Evolutionary conservation across 352 stramenopile genomes (phyloP), one percentile per base, ranked within the genome.

Genomic region (Phytophthora megakarya): DNA sequence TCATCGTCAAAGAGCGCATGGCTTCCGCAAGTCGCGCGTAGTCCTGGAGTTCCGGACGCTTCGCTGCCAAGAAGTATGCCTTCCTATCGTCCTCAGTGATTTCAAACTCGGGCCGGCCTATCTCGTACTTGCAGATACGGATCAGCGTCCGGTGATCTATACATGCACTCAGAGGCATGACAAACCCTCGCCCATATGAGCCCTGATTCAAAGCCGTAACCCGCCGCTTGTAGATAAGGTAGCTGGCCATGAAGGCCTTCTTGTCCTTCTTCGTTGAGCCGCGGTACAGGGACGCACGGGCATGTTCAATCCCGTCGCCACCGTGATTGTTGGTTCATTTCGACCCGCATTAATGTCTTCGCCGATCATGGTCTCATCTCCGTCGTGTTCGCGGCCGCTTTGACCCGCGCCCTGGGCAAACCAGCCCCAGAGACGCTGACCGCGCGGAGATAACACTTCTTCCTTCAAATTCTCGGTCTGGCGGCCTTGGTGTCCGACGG

Each of bases 241-340:
- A 39, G 11, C 33, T 39, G 33, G 7, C 33, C 33, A 39, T 39
- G 33, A 39, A 39, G 11, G 33, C 33, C 33, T 39, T 48, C 42
- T 48, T 71, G 12, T 67, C 80, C 38, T 44, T 81, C 16, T 85
- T 73, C 40, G 71, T 39, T 5, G 33, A 39, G 9, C 33, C 33
- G 13, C 33, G 33, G 33, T 39, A 39, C 33, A 39, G 5, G 33
- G 33, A 39, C 3, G 33, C 33, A 39, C 33, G 33, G 33, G 33
- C 33, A 39, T 7, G 33, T 39, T 38, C 44, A 22, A 38, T 25
- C 25, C 16, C n/a, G 23, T 32, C 60, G 3, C 26, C 26, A 32
- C 26, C 26, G 26, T 32, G 26, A 32, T 39, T 5, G 33, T 15
- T n/a, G 33, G 33, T 11, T 39, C 33, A 11, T 39, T 39, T 11